Conservation (phyloP, 768 basidiomycete genomes). For the Mycena galericulata region DNA sequence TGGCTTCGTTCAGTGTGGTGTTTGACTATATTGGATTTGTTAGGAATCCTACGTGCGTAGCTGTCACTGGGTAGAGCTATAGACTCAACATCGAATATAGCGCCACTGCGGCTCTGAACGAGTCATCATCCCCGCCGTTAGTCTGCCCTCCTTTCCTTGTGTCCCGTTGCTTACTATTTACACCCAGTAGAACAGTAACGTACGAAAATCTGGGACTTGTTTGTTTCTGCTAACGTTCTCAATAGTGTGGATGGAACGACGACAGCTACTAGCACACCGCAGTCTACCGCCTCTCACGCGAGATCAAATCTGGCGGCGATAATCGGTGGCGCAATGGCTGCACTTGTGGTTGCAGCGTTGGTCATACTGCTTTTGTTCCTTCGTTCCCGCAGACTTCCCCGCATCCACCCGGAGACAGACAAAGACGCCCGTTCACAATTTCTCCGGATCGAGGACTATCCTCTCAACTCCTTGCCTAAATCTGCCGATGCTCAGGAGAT, state of each 20-base stretch:
- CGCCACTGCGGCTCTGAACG: not conserved
- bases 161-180: not conserved
- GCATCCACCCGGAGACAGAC: not conserved
- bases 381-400: constrained; percentile 6
- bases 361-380: not conserved
- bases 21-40: too few species aligned
- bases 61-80: not conserved
- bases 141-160: not conserved
- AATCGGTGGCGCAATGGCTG: constrained; percentile 9
- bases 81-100: not conserved
- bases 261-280: constrained; percentile 1
- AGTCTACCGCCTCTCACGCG: not conserved
- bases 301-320: constrained; percentile 12
- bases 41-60: not conserved
- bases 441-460: constrained; percentile 28
- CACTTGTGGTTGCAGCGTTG: constrained; percentile 9
- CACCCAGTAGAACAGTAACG: constrained; percentile 8
- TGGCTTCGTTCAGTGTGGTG: too few species aligned
- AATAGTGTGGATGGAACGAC: not conserved
- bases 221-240: not conserved
- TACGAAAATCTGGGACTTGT: not conserved
- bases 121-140: not conserved
- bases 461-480: not conserved
- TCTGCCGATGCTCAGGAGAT: not conserved
- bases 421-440: constrained; percentile 7